Percentiles rank a stretch among this genome's conserved stretches.
phyloP scores from a whole-genome alignment of 1,284 basidiomycete species.

The Cryptococcus floricola region DNA sequence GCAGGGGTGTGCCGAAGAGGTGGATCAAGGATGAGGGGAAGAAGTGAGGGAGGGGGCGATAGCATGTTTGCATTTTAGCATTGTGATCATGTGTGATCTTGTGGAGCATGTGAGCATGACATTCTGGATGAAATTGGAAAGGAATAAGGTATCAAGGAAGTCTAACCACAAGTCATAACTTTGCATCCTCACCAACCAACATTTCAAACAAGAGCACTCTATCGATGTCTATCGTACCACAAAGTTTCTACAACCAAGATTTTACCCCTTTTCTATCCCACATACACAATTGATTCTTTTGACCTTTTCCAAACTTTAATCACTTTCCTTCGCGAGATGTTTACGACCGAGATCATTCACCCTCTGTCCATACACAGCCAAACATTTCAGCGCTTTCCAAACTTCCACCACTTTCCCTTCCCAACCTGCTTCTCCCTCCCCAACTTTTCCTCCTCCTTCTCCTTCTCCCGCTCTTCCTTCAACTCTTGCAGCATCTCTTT shows the following conservation, averaged over 20 bases:
- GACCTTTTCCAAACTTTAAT: no score
- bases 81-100: not conserved
- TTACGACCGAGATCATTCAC: not conserved
- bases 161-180: not conserved
- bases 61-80: not conserved
- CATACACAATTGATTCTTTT: no score
- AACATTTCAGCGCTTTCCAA: not conserved
- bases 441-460: not conserved
- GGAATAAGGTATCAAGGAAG: not conserved
- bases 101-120: not conserved
- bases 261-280: no score
- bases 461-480: not conserved
- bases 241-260: not conserved
- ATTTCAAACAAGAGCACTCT: no score
- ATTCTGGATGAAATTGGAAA: not conserved
- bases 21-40: conserved; percentile 59
- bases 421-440: not conserved
- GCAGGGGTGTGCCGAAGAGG: conserved; percentile 68
- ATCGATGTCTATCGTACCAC: not conserved
- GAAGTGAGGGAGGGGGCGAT: conserved; percentile 1
- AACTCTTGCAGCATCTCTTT: conserved; percentile 15
- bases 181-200: no score
- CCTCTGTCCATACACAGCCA: not conserved
- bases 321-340: not conserved
- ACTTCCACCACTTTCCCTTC: not conserved